These are phyloP conservation scores for Fusarium bactridioides DNA, from an alignment of 2,329 filamentous ascomycete genomes.

Conservation along the genomic window DNA sequence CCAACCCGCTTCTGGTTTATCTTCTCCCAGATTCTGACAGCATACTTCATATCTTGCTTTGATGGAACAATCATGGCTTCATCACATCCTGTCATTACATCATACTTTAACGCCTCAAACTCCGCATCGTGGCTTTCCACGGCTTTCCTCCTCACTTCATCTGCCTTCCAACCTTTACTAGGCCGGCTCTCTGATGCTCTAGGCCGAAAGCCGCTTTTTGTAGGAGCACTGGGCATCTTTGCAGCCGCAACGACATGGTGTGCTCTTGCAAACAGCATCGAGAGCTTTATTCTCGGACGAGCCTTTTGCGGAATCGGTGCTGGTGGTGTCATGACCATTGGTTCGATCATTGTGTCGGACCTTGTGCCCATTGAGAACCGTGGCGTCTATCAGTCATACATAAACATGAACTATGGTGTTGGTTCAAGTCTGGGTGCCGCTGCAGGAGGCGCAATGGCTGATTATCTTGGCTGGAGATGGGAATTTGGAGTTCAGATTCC, in stretches of 20 bases:
- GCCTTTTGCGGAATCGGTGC: constrained; percentile 77
- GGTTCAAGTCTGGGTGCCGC: constrained; percentile 69
- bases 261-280: constrained; percentile 70
- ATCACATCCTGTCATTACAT: constrained; percentile 81
- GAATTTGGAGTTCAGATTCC: constrained; percentile 72
- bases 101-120: constrained; percentile 79
- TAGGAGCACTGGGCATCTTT: constrained; percentile 70
- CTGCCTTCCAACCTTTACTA: constrained; percentile 77
- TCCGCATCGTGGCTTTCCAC: constrained; percentile 85
- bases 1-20: constrained; percentile 67
- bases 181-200: constrained; percentile 78
- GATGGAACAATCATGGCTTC: constrained; percentile 85
- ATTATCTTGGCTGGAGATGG: constrained; percentile 77
- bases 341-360: constrained; percentile 77
- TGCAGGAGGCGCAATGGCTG: constrained; percentile 73
- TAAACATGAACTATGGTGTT: constrained; percentile 71
- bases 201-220: constrained; percentile 72
- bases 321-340: constrained; percentile 72
- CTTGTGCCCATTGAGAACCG: constrained; percentile 74
- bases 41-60: constrained; percentile 69
- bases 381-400: constrained; percentile 76
- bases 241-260: constrained; percentile 73
- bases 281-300: constrained; percentile 74
- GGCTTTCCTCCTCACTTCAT: constrained; percentile 78
- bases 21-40: constrained; percentile 65